phyloP scores from a whole-genome alignment of 352 stramenopile species.

The Pythium coloratum region DNA sequence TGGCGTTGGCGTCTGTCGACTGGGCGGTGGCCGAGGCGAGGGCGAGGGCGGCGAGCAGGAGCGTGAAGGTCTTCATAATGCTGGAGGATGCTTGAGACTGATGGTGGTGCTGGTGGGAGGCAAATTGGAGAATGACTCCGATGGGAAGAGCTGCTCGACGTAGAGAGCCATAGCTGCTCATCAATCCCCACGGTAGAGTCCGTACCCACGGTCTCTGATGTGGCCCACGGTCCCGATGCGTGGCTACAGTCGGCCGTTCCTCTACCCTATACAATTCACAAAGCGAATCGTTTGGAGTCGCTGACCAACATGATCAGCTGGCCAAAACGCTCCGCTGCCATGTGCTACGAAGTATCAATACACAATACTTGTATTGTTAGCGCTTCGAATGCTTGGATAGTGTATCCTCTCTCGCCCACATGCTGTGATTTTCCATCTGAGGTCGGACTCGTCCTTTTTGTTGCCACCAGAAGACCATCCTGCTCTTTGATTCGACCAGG shows the following conservation, averaged over 20 bases:
- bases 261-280: background rate
- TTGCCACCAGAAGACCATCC: background rate
- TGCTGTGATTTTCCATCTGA: background rate
- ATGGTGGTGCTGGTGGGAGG: background rate
- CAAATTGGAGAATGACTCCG: constrained; percentile 19
- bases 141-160: background rate
- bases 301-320: background rate
- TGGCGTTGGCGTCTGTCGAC: background rate
- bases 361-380: too few relatives aligned
- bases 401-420: background rate
- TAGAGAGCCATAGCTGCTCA: too few relatives aligned
- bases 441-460: background rate
- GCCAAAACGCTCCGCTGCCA: too few relatives aligned
- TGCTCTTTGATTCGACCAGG: constrained; percentile 2
- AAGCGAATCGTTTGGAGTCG: background rate
- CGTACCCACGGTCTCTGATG: background rate
- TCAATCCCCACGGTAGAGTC: background rate
- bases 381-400: too few relatives aligned
- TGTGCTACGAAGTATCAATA: too few relatives aligned
- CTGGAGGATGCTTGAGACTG: background rate
- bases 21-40: constrained; percentile 21
- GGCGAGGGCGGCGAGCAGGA: constrained; percentile 17
- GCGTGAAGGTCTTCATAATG: constrained; percentile 27
- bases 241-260: background rate
- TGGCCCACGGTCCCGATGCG: background rate